Evolutionary conservation across 108 stramenopile species (phyloP).

Genomic region (Nitzschia putrida): DNA sequence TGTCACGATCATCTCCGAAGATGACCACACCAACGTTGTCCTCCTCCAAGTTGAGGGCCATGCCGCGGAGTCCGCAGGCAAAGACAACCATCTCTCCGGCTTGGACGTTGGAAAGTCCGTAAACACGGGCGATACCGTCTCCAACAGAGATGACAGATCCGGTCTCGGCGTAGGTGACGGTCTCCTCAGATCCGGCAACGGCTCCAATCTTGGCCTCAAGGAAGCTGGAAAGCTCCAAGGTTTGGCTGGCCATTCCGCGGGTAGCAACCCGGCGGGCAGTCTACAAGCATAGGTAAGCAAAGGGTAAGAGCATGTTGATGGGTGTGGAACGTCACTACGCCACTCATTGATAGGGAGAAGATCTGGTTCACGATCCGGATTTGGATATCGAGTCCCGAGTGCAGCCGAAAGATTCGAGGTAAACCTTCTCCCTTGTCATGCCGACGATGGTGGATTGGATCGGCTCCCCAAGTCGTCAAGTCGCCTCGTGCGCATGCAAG

Average conservation of each 20-base stretch:
- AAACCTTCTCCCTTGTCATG: slow-evolving; percentile 2
- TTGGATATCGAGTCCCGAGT: slow-evolving; percentile 4
- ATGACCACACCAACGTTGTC: slow-evolving; percentile 99
- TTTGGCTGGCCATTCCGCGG: slow-evolving; percentile 89
- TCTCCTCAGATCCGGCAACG: slow-evolving; percentile 81
- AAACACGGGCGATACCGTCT: slow-evolving; percentile 99
- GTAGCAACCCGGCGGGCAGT: slow-evolving; percentile 62
- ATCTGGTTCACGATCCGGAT: slow-evolving; percentile 1
- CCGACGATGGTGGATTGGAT: slow-evolving; percentile 13
- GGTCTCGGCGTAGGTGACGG: slow-evolving; percentile 93
- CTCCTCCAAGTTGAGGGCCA: slow-evolving; percentile 99
- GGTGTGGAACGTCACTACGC: slow-evolving; percentile 1
- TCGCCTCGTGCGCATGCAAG: too few relatives aligned
- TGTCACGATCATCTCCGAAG: slow-evolving; percentile 99
- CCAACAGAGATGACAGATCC: slow-evolving; percentile 98
- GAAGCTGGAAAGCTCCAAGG: slow-evolving; percentile 95
- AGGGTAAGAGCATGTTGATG: neutral
- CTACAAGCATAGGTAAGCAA: slow-evolving; percentile 17
- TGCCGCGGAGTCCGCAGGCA: slow-evolving; percentile 93
- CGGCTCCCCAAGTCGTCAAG: neutral
- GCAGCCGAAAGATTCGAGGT: neutral
- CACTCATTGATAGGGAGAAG: neutral
- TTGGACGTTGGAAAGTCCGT: slow-evolving; percentile 99
- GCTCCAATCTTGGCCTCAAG: slow-evolving; percentile 94
- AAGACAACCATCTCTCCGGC: slow-evolving; percentile 99